A percentile compares a stretch with the other conserved stretches of the same genome.
phyloP scores from a whole-genome alignment of 139 green algal species.

The Tetradesmus obliquus region DNA sequence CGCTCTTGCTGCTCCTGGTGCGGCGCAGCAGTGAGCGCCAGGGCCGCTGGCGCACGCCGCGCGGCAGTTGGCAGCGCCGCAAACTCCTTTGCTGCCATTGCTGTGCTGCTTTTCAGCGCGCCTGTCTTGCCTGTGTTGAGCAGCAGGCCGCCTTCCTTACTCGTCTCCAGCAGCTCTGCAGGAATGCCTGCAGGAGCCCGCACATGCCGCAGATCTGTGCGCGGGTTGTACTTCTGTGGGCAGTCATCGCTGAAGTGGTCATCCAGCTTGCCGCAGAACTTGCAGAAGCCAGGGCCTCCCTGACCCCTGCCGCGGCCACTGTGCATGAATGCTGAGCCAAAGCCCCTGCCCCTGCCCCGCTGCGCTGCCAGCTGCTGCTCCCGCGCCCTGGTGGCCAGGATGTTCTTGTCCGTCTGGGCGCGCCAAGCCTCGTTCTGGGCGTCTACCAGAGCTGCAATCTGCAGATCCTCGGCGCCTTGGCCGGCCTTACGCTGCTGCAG shows the following conservation, averaged over 20 bases:
- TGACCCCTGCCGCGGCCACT: constrained; percentile 35
- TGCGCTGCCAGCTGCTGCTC: constrained; percentile 35
- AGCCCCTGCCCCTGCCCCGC: constrained; percentile 46
- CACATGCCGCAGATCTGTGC: constrained; percentile 49
- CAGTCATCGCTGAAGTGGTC: constrained; percentile 80
- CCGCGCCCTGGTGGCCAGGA: constrained; percentile 27
- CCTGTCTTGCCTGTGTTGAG: constrained; percentile 67
- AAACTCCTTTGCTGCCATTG: constrained; percentile 60
- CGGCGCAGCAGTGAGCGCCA: neutral
- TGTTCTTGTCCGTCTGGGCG: constrained; percentile 20
- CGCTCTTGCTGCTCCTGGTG: neutral
- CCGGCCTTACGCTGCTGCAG: constrained; percentile 32
- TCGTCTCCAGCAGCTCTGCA: constrained; percentile 62
- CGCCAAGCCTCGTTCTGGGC: constrained; percentile 50
- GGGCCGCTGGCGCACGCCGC: neutral
- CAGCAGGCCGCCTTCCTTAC: constrained; percentile 69
- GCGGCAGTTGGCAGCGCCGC: constrained; percentile 49
- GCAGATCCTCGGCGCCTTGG: constrained; percentile 2
- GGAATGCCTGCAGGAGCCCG: constrained; percentile 75
- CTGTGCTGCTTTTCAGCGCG: constrained; percentile 67
- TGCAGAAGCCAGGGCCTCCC: constrained; percentile 28
- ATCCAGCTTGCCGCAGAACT: constrained; percentile 61
- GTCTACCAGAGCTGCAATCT: constrained; percentile 28
- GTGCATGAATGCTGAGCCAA: constrained; percentile 29
- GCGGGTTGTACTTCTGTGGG: constrained; percentile 66